Evolutionary conservation across 768 basidiomycete species (phyloP).

Genomic region (Pisolithus albus): DNA sequence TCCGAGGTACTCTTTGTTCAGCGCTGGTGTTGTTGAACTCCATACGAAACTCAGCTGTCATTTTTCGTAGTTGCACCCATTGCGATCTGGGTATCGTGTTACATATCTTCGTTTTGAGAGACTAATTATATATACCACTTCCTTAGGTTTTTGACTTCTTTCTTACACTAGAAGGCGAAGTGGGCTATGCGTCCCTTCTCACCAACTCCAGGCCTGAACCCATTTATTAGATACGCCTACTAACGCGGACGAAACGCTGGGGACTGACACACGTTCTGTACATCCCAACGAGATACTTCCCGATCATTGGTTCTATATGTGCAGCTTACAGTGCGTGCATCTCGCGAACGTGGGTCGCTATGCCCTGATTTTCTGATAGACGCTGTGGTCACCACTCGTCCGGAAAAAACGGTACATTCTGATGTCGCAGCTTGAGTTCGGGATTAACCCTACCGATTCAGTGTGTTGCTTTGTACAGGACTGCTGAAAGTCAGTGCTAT

Average conservation of each 20-base stretch:
- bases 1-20: background rate
- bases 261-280: slow-evolving; percentile 3
- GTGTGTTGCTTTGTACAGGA: slow-evolving; percentile 9
- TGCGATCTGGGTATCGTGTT: slow-evolving; percentile 4
- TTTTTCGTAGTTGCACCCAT: slow-evolving; percentile 3
- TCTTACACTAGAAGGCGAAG: slow-evolving; percentile 8
- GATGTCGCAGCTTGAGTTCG: no score
- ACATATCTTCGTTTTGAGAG: background rate
- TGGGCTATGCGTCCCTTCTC: background rate
- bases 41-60: background rate
- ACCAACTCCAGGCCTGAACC: background rate
- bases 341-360: no score
- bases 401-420: background rate
- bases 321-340: slow-evolving; percentile 5
- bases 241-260: background rate
- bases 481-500: slow-evolving; percentile 4
- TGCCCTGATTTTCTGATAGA: background rate
- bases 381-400: background rate
- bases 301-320: slow-evolving; percentile 2
- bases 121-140: no score
- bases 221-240: slow-evolving; percentile 1
- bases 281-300: slow-evolving; percentile 7
- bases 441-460: background rate
- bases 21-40: background rate
- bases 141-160: slow-evolving; percentile 6